Evolutionary conservation across 2,329 filamentous ascomycete species (phyloP).

Genomic region (Arthrobotrys sphaeroides): DNA sequence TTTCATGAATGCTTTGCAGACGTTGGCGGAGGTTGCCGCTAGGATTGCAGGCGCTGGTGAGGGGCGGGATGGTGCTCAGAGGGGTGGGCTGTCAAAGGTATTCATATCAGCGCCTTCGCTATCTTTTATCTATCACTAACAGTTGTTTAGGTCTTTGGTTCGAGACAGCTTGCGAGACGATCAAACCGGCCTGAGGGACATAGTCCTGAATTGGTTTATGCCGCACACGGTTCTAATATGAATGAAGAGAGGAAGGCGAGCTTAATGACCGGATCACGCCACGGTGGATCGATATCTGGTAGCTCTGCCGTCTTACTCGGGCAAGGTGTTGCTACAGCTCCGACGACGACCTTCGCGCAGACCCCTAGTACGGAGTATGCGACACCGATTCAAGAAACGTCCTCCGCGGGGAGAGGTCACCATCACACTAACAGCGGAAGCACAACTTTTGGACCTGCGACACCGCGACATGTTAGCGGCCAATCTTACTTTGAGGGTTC

Average conservation of each 20-base stretch:
- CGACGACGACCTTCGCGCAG: constrained; percentile 54
- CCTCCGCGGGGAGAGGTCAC: constrained; percentile 33
- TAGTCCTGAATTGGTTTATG: constrained; percentile 79
- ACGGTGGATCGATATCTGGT: constrained; percentile 65
- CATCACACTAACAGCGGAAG: constrained; percentile 49
- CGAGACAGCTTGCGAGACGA: constrained; percentile 84
- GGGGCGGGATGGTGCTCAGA: constrained; percentile 72
- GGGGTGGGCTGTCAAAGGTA: constrained; percentile 82
- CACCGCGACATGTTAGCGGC: constrained; percentile 32
- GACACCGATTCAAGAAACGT: constrained; percentile 44
- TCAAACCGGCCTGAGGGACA: constrained; percentile 70
- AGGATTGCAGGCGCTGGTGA: constrained; percentile 83
- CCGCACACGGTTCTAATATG: constrained; percentile 77
- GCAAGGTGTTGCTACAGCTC: constrained; percentile 67
- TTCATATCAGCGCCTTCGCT: not conserved
- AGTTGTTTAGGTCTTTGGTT: constrained; percentile 74
- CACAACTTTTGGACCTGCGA: constrained; percentile 39
- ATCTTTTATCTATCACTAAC: not conserved
- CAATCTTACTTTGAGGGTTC: constrained; percentile 41
- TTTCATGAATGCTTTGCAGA: constrained; percentile 89
- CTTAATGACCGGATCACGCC: constrained; percentile 58
- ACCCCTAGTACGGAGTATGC: constrained; percentile 51
- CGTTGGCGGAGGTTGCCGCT: constrained; percentile 85
- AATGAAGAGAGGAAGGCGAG: constrained; percentile 72
- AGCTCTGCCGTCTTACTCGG: constrained; percentile 71